These are phyloP conservation scores for Komagataea norvegica DNA, from an alignment of 1,139 yeast genomes.

Conservation along the genomic window DNA sequence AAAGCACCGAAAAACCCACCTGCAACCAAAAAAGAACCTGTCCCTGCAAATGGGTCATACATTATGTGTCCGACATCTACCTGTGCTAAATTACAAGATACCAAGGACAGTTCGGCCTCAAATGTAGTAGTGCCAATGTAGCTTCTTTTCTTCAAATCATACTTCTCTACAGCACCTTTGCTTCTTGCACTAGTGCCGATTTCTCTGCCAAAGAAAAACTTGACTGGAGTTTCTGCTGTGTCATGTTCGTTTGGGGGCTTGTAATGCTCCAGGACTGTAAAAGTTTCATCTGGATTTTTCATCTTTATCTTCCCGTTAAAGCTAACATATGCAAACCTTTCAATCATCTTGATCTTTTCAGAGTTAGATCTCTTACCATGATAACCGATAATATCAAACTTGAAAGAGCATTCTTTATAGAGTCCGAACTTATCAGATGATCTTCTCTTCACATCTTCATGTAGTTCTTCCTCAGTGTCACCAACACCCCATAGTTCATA, in stretches of 20 bases:
- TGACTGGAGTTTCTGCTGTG: constrained; percentile 49
- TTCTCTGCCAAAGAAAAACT: constrained; percentile 73
- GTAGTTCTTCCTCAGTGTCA: constrained; percentile 48
- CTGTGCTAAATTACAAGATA: constrained; percentile 83
- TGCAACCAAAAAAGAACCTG: constrained; percentile 90
- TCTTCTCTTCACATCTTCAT: constrained; percentile 42
- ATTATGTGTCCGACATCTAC: constrained; percentile 60
- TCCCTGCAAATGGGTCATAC: constrained; percentile 96
- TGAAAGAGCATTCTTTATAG: constrained; percentile 53
- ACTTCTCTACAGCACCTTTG: constrained; percentile 59
- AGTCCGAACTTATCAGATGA: constrained; percentile 21
- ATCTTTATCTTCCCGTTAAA: constrained; percentile 75
- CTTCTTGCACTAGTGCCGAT: constrained; percentile 63
- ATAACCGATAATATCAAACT: constrained; percentile 75
- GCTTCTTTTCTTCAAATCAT: constrained; percentile 76
- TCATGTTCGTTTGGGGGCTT: constrained; percentile 40
- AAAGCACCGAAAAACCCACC: constrained; percentile 83
- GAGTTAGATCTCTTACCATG: constrained; percentile 58
- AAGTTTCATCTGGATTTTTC: constrained; percentile 72
- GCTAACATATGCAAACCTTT: constrained; percentile 63
- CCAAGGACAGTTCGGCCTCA: constrained; percentile 81
- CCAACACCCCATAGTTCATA: constrained; percentile 88
- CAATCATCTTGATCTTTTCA: constrained; percentile 60
- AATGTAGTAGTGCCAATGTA: constrained; percentile 96
- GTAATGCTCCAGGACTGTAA: constrained; percentile 74